These are phyloP conservation scores for Citrus inodora DNA, from an alignment of 345 rosid species.

Conservation along the genomic window DNA sequence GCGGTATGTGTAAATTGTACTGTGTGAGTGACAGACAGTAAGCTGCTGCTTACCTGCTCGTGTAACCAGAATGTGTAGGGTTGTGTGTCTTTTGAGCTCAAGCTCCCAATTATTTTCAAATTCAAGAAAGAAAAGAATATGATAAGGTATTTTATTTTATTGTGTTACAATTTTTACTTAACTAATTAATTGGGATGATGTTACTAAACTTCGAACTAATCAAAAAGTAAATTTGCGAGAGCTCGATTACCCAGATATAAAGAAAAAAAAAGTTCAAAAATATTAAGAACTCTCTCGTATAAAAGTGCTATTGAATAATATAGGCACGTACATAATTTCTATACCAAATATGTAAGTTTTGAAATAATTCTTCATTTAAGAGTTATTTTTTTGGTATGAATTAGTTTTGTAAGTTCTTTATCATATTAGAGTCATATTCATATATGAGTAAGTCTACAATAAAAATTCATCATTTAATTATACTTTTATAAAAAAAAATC, in stretches of 20 bases:
- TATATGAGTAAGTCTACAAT: too few relatives aligned
- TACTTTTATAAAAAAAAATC: too few relatives aligned
- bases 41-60: not conserved
- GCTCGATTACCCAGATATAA: not conserved
- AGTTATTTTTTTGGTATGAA: too few relatives aligned
- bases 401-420: too few relatives aligned
- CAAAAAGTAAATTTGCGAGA: not conserved
- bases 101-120: slow-evolving; percentile 13
- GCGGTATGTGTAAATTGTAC: not conserved
- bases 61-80: slow-evolving; percentile 30
- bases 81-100: slow-evolving; percentile 26
- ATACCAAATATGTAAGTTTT: too few relatives aligned
- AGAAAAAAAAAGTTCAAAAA: too few relatives aligned
- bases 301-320: too few relatives aligned
- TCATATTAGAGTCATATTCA: too few relatives aligned
- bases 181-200: not conserved
- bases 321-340: too few relatives aligned
- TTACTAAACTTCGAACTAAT: not conserved
- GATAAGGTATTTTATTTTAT: not conserved
- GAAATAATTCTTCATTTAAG: too few relatives aligned
- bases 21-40: slow-evolving; percentile 9
- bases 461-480: too few relatives aligned
- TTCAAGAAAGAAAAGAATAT: not conserved
- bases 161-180: not conserved
- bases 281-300: too few relatives aligned